These are phyloP conservation scores for Ascodesmis nigricans DNA, from an alignment of 495 filamentous ascomycete genomes.

Conservation along the genomic window DNA sequence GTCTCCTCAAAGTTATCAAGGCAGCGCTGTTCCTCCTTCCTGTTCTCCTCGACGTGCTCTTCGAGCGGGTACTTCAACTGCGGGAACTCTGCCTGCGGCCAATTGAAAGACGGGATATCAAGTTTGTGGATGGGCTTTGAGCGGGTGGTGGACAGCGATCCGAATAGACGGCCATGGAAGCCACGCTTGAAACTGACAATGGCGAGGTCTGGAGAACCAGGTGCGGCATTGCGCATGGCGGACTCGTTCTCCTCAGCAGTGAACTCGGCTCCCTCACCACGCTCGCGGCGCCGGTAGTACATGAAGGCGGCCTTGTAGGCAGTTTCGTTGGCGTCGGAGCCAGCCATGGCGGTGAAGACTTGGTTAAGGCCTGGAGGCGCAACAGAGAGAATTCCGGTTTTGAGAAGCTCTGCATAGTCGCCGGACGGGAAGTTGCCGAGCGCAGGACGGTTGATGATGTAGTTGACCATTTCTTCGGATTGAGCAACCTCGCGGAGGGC, in stretches of 20 bases:
- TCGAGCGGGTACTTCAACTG: constrained; percentile 76
- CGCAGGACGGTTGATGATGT: constrained; percentile 82
- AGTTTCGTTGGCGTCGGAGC: constrained; percentile 96
- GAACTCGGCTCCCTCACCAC: constrained; percentile 73
- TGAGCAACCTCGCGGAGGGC: constrained; percentile 44
- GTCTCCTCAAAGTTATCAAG: constrained; percentile 75
- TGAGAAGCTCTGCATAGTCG: constrained; percentile 70
- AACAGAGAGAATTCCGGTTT: constrained; percentile 68
- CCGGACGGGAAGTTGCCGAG: constrained; percentile 88
- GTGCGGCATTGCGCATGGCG: constrained; percentile 66
- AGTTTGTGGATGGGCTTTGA: constrained; percentile 97
- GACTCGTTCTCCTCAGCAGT: constrained; percentile 54
- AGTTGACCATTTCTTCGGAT: constrained; percentile 56
- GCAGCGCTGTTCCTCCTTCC: constrained; percentile 58
- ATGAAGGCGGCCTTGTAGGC: constrained; percentile 99
- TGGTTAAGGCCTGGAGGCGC: constrained; percentile 83
- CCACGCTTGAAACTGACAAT: constrained; percentile 84
- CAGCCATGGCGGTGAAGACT: constrained; percentile 90
- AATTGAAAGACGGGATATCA: constrained; percentile 95
- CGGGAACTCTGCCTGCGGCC: constrained; percentile 92
- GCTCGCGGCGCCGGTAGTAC: constrained; percentile 74
- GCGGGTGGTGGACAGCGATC: constrained; percentile 74
- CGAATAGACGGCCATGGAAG: constrained; percentile 94
- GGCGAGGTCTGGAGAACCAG: constrained; percentile 62
- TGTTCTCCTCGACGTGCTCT: constrained; percentile 61